These are phyloP conservation scores for Rhamnella rubrinervis DNA, from an alignment of 331 rosid species.

Conservation along the genomic window DNA sequence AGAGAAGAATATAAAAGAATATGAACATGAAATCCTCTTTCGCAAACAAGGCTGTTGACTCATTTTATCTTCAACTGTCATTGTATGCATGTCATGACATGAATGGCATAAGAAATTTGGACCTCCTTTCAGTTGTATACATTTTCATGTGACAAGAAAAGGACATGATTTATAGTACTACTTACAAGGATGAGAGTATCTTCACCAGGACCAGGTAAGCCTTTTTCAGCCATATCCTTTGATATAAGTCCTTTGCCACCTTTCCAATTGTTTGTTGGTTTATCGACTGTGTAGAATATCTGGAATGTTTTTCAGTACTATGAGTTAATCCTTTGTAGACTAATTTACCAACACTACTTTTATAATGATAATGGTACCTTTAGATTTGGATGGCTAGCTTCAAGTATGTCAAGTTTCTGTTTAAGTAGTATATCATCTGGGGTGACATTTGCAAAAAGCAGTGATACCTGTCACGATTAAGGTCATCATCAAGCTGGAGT, in stretches of 20 bases:
- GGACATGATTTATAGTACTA: conserved; percentile 20
- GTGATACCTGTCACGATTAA: conserved; percentile 53
- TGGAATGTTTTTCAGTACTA: conserved; percentile 27
- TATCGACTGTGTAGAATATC: conserved; percentile 76
- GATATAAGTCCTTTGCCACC: conserved; percentile 87
- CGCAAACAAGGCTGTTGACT: no score
- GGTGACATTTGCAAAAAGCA: conserved; percentile 78
- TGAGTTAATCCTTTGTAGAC: conserved; percentile 10
- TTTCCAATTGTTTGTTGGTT: conserved; percentile 79
- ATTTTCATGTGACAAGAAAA: not conserved
- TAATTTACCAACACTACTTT: not conserved
- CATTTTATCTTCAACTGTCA: no score
- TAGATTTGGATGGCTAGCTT: conserved; percentile 75
- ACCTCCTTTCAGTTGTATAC: not conserved
- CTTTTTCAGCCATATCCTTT: conserved; percentile 76
- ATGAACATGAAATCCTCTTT: not conserved
- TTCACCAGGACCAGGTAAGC: conserved; percentile 78
- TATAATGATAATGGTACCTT: conserved; percentile 45
- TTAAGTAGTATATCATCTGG: conserved; percentile 91
- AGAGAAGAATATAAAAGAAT: no score
- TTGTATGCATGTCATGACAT: no score
- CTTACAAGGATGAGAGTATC: conserved; percentile 87
- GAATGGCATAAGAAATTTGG: no score
- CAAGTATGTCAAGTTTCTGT: conserved; percentile 82
- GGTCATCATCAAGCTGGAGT: conserved; percentile 25